Conservation (phyloP, 2,329 filamentous ascomycete genomes). For the Parafenestella ontariensis region DNA sequence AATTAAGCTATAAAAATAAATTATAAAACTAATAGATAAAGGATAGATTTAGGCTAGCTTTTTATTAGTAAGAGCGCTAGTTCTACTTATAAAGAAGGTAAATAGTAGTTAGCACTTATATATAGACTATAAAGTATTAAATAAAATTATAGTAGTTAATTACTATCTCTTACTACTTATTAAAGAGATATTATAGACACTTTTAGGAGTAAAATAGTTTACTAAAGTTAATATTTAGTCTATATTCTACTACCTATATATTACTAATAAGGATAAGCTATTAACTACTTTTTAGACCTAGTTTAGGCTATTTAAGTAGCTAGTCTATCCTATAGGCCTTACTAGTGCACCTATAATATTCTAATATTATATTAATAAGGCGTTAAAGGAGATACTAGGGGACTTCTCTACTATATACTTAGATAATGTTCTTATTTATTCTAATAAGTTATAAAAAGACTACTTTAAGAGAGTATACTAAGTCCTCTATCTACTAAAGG, state of each 20-base stretch:
- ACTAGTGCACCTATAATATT: no score
- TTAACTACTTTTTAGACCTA: conserved; percentile 3
- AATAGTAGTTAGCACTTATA: not conserved
- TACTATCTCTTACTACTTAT: conserved; percentile 2
- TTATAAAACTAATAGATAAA: not conserved
- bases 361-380: no score
- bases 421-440: no score
- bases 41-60: not conserved
- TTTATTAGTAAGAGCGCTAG: not conserved
- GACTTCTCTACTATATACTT: no score
- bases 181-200: conserved; percentile 1
- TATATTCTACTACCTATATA: not conserved
- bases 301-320: not conserved
- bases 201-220: conserved; percentile 1
- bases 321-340: no score
- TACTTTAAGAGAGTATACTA: no score
- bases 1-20: not conserved
- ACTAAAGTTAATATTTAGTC: conserved; percentile 4
- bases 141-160: not conserved
- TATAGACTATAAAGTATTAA: conserved; percentile 3
- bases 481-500: no score
- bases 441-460: no score
- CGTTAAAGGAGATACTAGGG: no score
- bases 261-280: not conserved
- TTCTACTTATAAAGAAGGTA: not conserved